phyloP scores from a whole-genome alignment of 2,329 filamentous ascomycete genomes.

The Pseudopyricularia javanii region DNA sequence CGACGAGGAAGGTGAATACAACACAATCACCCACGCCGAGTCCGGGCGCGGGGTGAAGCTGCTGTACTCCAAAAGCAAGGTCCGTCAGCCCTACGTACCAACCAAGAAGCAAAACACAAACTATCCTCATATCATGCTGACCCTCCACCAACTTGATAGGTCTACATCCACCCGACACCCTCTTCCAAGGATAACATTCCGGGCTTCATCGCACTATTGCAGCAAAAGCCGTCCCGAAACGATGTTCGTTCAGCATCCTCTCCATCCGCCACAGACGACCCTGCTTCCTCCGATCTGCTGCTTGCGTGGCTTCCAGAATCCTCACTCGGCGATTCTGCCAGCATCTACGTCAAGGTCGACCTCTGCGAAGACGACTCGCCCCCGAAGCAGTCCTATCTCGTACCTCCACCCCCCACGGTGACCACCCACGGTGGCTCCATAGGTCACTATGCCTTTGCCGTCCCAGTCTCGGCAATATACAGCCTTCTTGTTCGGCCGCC shows the following conservation, averaged over 20 bases:
- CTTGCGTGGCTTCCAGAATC: conserved; percentile 91
- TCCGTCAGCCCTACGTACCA: conserved; percentile 19
- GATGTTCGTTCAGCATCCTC: conserved; percentile 28
- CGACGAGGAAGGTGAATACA: conserved; percentile 90
- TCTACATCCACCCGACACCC: conserved; percentile 90
- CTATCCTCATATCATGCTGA: background rate
- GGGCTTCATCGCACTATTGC: conserved; percentile 83
- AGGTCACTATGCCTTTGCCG: conserved; percentile 80
- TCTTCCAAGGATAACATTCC: conserved; percentile 92
- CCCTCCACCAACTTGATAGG: conserved; percentile 33
- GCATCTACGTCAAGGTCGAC: conserved; percentile 93
- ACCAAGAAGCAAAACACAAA: no score
- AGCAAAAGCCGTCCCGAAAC: conserved; percentile 57
- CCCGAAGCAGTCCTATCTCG: conserved; percentile 77
- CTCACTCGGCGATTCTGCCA: conserved; percentile 71
- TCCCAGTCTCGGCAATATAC: conserved; percentile 83
- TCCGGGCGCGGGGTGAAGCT: conserved; percentile 81
- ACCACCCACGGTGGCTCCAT: conserved; percentile 59
- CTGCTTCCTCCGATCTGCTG: conserved; percentile 60
- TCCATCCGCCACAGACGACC: conserved; percentile 18
- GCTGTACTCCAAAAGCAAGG: conserved; percentile 94
- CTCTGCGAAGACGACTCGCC: conserved; percentile 69
- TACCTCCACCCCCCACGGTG: conserved; percentile 79
- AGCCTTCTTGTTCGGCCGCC: conserved; percentile 83
- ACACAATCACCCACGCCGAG: conserved; percentile 74